A percentile compares a stretch with the other conserved stretches of the same genome.
phyloP scores from a whole-genome alignment of 306 rosid species.

The Fragaria iinumae region DNA sequence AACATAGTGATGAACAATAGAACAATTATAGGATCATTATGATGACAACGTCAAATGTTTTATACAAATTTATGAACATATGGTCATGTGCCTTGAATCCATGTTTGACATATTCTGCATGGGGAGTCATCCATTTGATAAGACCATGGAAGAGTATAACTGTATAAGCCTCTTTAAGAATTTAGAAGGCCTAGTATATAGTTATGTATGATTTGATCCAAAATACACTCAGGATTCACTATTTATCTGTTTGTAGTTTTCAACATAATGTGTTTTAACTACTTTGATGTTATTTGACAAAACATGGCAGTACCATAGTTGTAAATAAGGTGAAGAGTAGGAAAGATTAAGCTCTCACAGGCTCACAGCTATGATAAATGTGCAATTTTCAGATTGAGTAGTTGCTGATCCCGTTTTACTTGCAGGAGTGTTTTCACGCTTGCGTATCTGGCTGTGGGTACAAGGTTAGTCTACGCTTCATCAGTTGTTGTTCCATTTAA shows the following conservation, averaged over 20 bases:
- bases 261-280: neutral
- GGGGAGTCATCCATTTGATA: neutral
- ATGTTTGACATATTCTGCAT: neutral
- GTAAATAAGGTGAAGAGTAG: neutral
- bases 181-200: neutral
- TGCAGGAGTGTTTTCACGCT: constrained; percentile 83
- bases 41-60: neutral
- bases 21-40: neutral
- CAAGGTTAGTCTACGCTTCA: constrained; percentile 58
- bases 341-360: neutral
- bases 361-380: neutral
- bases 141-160: neutral
- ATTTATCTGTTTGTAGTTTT: neutral
- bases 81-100: neutral
- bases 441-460: constrained; percentile 91
- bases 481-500: neutral
- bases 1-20: neutral
- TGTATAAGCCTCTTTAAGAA: neutral
- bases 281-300: neutral
- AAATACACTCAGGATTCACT: neutral
- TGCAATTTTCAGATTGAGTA: constrained; percentile 16
- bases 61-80: neutral
- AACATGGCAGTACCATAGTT: neutral
- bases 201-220: neutral
- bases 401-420: constrained; percentile 27